Evolutionary conservation across 83 land plant species (phyloP), one percentile per base, ranked within the genome.

Genomic region (Picea engelmannii): DNA sequence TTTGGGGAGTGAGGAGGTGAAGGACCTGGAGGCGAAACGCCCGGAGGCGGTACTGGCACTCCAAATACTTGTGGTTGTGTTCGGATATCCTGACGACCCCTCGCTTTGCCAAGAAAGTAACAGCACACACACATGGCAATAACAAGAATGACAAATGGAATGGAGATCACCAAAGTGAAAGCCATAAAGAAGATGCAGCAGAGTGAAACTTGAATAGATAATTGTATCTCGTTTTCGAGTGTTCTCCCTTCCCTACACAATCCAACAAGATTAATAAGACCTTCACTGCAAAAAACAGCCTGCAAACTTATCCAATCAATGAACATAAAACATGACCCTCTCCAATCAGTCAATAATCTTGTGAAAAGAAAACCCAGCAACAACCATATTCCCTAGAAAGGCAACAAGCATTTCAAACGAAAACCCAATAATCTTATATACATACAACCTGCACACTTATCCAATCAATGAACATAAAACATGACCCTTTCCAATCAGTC

Each of bases 101-200:
- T 70, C 2, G 75, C 75, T 70, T 70, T 70, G 47, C 75, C 75
- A 38, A 70, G 49, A n/a, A 70, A 70, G 75, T 70, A 70, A 40
- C 75, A 70, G 75, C 75, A 70, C n/a, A 70, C 75, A 70, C 75
- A 70, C 49, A 70, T 70, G 75, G 42, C 42, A 40, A 40, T 40
- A 40, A 40, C 75, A 17, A 70, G 75, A 70, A 70, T 40, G n/a
- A 70, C 42, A 47, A 70, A 70, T 40, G 75, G 75, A 6, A 70
- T 70, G 10, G 75, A 70, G 20, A 70, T 70, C 11, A 70, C 75
- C 49, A 70, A 70, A 70, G 52, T 40, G 17, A 70, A 40, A 12
- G 52, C 75, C 75, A 70, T 70, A 21, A 42, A 70, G 49, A 17
- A n/a, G 9, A 40, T 38, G 18, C 8, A 70, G 23, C 52, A 15